Evolutionary conservation across 352 stramenopile species (phyloP).

Genomic region (Globisporangium ultimum): DNA sequence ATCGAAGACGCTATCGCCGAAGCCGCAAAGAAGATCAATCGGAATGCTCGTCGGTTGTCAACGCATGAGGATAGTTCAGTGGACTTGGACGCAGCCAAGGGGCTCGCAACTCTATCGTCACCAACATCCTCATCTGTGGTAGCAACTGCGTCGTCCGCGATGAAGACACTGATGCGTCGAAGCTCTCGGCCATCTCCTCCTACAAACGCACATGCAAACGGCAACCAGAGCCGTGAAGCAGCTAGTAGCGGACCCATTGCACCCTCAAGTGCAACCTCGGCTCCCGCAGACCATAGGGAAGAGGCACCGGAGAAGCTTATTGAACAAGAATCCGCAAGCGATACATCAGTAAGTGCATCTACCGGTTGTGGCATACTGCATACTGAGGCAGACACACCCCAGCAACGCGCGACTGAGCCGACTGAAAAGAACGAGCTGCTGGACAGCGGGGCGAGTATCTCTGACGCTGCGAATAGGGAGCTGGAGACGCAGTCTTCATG

Average conservation of each 20-base stretch:
- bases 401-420: too few species aligned
- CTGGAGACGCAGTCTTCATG: too few species aligned
- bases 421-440: too few species aligned
- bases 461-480: too few species aligned
- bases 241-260: background rate
- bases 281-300: too few species aligned
- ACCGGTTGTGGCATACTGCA: too few species aligned
- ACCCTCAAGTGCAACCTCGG: background rate
- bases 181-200: constrained; percentile 41
- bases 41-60: constrained; percentile 64
- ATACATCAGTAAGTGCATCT: too few species aligned
- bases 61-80: constrained; percentile 15
- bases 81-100: background rate
- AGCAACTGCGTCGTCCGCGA: constrained; percentile 24
- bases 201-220: background rate
- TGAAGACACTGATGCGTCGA: constrained; percentile 58
- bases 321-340: too few species aligned
- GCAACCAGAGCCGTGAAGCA: background rate
- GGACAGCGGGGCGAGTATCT: too few species aligned
- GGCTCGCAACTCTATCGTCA: constrained; percentile 6
- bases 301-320: too few species aligned
- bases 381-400: too few species aligned
- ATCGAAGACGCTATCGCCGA: constrained; percentile 76
- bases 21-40: constrained; percentile 72
- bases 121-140: constrained; percentile 12